Base-by-base conservation (phyloP, 305 asterid genomes). In the Solanum hybrid region DNA sequence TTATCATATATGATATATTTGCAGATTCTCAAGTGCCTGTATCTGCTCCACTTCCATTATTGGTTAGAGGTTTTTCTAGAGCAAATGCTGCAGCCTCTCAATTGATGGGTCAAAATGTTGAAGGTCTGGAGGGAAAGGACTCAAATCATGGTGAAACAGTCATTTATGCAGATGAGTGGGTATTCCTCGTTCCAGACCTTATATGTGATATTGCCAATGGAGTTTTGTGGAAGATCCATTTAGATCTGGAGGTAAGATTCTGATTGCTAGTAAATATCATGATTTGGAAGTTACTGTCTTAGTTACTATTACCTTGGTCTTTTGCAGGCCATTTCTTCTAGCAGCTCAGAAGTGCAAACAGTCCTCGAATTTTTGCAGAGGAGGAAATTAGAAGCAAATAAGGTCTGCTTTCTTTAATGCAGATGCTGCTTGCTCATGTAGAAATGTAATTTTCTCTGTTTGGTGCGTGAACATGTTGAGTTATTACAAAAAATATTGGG, bases 31-130 rank as follows among this genome's bases (percentile, higher is more conserved):
- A 92, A 91, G 93, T 93, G 45, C 99, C 98, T 65, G 91, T 97
- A 29, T 97, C 99, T 91, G 99, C 99, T 91, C 99, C 99, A 6
- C 98, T 97, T 92, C 99, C 99, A 61, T 92, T 97, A 33, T 92
- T 95, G 91, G 89, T 97, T 93, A 96, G 98, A 94, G 97, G 98
- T 88, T 91, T 88, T 78, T 91, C 96, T 78, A 93, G 94, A 91
- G 94, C 96, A 89, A 91, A 88, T 91, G 89, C 87, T 82, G 90
- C 93, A 73, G 91, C 94, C 89, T 91, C 95, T 89, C 98, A 94
- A 91, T 80, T 93, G 79, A 89, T 89, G 86, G 81, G 91, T 89
- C 91, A 76, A 91, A 89, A 88, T 91, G 91, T 91, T 83, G 94
- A 92, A 89, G 87, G 92, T 76, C 92, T 93, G 83, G 95, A 91